Evolutionary conservation across 352 stramenopile species (phyloP), one percentile per base, ranked within the genome.

Genomic region (Pythium coloratum): DNA sequence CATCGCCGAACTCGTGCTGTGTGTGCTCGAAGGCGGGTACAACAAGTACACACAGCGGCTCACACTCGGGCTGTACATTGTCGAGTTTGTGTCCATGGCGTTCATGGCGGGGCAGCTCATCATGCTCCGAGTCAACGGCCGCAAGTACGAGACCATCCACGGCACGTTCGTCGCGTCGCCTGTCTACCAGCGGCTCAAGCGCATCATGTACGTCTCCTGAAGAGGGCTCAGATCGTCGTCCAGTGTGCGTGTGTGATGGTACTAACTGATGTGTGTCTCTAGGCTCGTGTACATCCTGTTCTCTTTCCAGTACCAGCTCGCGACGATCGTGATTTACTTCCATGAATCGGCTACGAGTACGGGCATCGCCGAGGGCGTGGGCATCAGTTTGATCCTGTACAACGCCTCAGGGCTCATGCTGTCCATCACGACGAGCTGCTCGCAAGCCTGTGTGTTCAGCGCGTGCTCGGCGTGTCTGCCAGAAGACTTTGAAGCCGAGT

Each of bases 121-220:
- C 2, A 54, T 69, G 16, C 73, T 90, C 10, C 87, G 87, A 47
- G 60, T 78, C 20, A 71, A 70, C 14, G 81, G 80, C 38, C 74
- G 82, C 44, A 80, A 90, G 61, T 85, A 84, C 47, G 84, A 92
- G 59, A 86, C 78, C 40, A 76, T 89, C 5, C 77, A 89, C 56
- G 82, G 82, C 18, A 69, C 77, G 46, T 88, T 91, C 46, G 72
- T 88, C 55, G 75, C 73, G 5, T 91, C 83, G 1, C 83, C 83
- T 8, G 75, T 91, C n/a, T 91, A 91, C 59, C 72, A 83, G 64
- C 74, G 82, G 49, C 78, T 91, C 64, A 86, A 89, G 67, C 73
- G 72, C 18, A 89, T 91, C 66, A 80, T 91, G 78, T 81, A 78
- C 60, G 58, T 55, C 6, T 10, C 26, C 2, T 12, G 2, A 7